Base-by-base conservation (phyloP, 371 early-diverging fungal genomes). In the Mortierella sp. region DNA sequence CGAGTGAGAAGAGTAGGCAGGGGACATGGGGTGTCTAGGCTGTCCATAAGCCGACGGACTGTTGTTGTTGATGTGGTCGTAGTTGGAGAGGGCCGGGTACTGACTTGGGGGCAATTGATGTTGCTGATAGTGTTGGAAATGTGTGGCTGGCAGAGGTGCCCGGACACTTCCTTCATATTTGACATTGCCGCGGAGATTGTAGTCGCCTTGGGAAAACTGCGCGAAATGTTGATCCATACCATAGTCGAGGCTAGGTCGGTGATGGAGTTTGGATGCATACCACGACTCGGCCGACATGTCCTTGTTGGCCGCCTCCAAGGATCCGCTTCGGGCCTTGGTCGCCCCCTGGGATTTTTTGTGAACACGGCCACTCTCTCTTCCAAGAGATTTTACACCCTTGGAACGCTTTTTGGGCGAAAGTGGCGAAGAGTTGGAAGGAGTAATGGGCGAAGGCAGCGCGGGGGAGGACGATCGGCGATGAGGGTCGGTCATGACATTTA, bases 201-300 rank as follows among this genome's bases (percentile, higher is more conserved):
- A 42, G 5, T 79, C 54, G 58, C 42, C 44, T 68, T 68, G 38
- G 11, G 75, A 52, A 21, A 73, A 70, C 42, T 68, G 79, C 24
- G 60, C 60, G 26, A 47, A 68, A 38, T 74, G 75, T 48, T 78
- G 82, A 11, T 84, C 84, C 50, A 84, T 58, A 48, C 81, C 81
- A 70, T 50, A 84, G 63, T 84, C 84, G 11, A 84, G 78, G 55
- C 84, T 84, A 4, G 84, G 75, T 24, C 84, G 78, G 70, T 85
- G 86, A 73, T 85, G 86, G 68, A 85, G 73, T 65, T 77, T 85
- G 54, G 86, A 85, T 21, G 82, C 82, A 72, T 85, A 85, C 82
- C 82, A 85, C 0, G 86, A 79, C 57, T 81, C 82, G 11, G 71
- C 28, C 1, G 77, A 45, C 0, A 70, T 21, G n/a, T 42, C 63